phyloP scores from a whole-genome alignment of 139 green algal species.

The Desmodesmus armatus region DNA sequence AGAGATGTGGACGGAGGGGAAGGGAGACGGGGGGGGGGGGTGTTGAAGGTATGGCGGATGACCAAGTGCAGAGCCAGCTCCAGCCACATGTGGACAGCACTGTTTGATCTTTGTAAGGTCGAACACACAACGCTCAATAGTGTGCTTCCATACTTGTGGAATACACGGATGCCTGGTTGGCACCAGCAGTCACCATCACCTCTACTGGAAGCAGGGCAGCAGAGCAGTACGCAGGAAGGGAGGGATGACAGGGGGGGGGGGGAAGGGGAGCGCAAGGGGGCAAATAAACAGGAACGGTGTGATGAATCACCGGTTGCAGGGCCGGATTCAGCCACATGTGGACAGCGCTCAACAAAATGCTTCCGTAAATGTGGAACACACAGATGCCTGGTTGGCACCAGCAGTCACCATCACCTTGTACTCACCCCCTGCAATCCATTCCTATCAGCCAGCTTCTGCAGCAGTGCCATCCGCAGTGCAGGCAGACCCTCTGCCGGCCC shows the following conservation, averaged over 20 bases:
- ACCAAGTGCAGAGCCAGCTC: background rate
- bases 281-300: background rate
- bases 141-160: background rate
- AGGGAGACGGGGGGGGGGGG: background rate
- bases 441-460: constrained; percentile 75
- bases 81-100: background rate
- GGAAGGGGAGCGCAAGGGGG: background rate
- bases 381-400: background rate
- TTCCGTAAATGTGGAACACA: background rate
- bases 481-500: constrained; percentile 81
- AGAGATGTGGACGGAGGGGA: no score
- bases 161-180: background rate
- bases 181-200: background rate
- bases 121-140: background rate
- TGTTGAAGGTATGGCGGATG: background rate
- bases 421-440: constrained; percentile 79
- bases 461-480: constrained; percentile 77
- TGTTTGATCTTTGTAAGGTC: background rate
- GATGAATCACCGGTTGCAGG: background rate
- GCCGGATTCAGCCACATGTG: background rate
- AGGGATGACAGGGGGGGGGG: background rate
- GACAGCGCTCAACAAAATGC: background rate
- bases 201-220: constrained; percentile 71
- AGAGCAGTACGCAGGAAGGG: constrained; percentile 75
- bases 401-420: background rate